Evolutionary conservation across 208 protist species (phyloP).

Genomic region (Herpetomonas samuelpessoai): DNA sequence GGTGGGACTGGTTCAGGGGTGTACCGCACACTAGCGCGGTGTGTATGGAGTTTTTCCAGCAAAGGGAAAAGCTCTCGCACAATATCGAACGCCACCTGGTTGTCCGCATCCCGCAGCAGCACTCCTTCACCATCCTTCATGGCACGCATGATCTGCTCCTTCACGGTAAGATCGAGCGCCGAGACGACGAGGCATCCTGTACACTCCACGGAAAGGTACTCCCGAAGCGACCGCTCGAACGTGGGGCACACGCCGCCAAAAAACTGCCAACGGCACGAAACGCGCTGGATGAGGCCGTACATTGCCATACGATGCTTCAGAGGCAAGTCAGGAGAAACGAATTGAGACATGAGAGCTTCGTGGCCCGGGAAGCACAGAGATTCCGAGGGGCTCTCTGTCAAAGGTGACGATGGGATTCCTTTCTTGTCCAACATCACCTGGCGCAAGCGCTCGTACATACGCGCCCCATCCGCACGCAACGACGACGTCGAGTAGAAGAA

Average conservation of each 20-base stretch:
- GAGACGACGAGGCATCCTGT: constrained; percentile 56
- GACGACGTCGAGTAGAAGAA: constrained; percentile 58
- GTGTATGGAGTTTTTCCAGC: constrained; percentile 13
- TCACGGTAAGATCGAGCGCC: constrained; percentile 25
- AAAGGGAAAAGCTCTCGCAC: constrained; percentile 28
- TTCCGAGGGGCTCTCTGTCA: constrained; percentile 17
- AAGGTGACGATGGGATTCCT: constrained; percentile 17
- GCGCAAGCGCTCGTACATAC: constrained; percentile 15
- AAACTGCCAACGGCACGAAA: constrained; percentile 54
- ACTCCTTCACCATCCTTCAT: constrained; percentile 60
- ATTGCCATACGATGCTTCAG: constrained; percentile 33
- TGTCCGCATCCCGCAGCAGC: constrained; percentile 62
- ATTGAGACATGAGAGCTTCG: constrained; percentile 24
- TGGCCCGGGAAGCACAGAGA: constrained; percentile 55
- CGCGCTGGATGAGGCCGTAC: constrained; percentile 21
- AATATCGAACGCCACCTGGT: constrained; percentile 14
- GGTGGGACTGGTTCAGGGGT: background rate
- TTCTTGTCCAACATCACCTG: constrained; percentile 19
- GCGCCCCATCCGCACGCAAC: constrained; percentile 17
- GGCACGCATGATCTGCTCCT: constrained; percentile 42
- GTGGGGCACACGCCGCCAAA: constrained; percentile 49
- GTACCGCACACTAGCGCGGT: background rate
- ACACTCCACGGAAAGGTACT: constrained; percentile 43
- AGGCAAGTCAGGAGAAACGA: constrained; percentile 34
- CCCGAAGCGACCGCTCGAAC: constrained; percentile 42